Conservation (phyloP, 305 asterid genomes). For the Solanum hybrid region DNA sequence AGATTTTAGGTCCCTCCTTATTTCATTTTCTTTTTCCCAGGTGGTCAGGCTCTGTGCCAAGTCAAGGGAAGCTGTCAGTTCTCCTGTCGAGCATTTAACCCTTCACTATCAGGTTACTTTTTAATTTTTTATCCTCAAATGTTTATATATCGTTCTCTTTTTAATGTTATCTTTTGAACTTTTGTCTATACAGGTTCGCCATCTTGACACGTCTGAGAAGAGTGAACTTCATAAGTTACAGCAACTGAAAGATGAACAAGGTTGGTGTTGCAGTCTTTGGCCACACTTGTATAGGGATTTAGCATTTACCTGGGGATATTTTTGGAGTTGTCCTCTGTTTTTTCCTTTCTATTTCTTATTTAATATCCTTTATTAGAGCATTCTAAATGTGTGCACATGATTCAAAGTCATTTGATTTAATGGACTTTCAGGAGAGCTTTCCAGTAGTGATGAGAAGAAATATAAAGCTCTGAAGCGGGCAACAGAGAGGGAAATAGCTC, state of each 20-base stretch:
- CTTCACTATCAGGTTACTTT: slow-evolving; percentile 87
- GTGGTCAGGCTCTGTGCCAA: slow-evolving; percentile 97
- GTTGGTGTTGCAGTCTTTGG: slow-evolving; percentile 21
- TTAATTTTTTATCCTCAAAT: not conserved
- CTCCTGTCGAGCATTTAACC: slow-evolving; percentile 95
- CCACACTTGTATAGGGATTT: not conserved
- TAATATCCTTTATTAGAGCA: not conserved
- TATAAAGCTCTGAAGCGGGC: slow-evolving; percentile 92
- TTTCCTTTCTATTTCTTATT: not conserved
- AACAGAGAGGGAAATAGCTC: slow-evolving; percentile 98
- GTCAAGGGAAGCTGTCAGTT: slow-evolving; percentile 99
- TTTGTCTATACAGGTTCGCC: slow-evolving; percentile 59
- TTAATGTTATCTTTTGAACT: not conserved
- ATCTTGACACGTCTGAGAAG: slow-evolving; percentile 93
- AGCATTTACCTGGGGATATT: not conserved
- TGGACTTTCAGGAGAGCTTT: slow-evolving; percentile 67
- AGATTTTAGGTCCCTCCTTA: not conserved
- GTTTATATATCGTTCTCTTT: not conserved
- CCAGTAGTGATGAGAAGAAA: slow-evolving; percentile 97
- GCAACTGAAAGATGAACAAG: slow-evolving; percentile 94
- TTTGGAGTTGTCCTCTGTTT: not conserved
- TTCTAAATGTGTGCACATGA: not conserved
- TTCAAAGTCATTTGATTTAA: not conserved
- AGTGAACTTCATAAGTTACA: slow-evolving; percentile 98
- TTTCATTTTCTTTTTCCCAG: slow-evolving; percentile 19